These are phyloP conservation scores for Leccinum obscurum DNA, from an alignment of 768 basidiomycete genomes.

Conservation along the genomic window DNA sequence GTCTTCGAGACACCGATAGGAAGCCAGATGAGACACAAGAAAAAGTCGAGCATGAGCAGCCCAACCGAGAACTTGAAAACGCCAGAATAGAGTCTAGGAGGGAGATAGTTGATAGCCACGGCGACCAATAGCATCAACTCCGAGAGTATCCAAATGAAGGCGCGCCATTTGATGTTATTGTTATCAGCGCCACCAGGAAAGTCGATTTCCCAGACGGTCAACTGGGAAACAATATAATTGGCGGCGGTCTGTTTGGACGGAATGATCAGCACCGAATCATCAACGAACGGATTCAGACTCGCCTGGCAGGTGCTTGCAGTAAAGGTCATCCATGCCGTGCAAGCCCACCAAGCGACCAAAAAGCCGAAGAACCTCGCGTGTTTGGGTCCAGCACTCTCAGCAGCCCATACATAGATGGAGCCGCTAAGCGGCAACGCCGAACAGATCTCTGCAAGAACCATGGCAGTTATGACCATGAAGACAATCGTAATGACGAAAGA, in stretches of 20 bases:
- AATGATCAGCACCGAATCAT: background rate
- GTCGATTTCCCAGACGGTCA: constrained; percentile 75
- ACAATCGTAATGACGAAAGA: constrained; percentile 80
- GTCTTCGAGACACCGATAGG: constrained; percentile 88
- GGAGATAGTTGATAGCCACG: constrained; percentile 83
- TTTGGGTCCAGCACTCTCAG: constrained; percentile 87
- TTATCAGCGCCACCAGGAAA: constrained; percentile 79
- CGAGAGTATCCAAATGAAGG: constrained; percentile 80
- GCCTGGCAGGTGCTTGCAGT: constrained; percentile 87
- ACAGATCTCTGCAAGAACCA: constrained; percentile 86
- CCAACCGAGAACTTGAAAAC: constrained; percentile 77
- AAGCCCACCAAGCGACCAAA: constrained; percentile 91
- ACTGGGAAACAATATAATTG: constrained; percentile 85
- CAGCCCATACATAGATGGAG: constrained; percentile 94
- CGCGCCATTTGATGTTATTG: constrained; percentile 81
- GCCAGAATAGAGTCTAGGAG: constrained; percentile 68
- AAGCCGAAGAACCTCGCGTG: constrained; percentile 87
- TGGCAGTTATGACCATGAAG: constrained; percentile 88
- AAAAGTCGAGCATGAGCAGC: constrained; percentile 83
- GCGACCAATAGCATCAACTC: constrained; percentile 70
- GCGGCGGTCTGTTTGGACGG: constrained; percentile 65
- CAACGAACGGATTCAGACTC: constrained; percentile 13
- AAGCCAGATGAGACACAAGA: constrained; percentile 88
- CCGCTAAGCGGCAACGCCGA: constrained; percentile 86
- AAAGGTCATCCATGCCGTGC: constrained; percentile 97